phyloP scores from a whole-genome alignment of 2,329 filamentous ascomycete species.

The Cryphonectria parasitica region DNA sequence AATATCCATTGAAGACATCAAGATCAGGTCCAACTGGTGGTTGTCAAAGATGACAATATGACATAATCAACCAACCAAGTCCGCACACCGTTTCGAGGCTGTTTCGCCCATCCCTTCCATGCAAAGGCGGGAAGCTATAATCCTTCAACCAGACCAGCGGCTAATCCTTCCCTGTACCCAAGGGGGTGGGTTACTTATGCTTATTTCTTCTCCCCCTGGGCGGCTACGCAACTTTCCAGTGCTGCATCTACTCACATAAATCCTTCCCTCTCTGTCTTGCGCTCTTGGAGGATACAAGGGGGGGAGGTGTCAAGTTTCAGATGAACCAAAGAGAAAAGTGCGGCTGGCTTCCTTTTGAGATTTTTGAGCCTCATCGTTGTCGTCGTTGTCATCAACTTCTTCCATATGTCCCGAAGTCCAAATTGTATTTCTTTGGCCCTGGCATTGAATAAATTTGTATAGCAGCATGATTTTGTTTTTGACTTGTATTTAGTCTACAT shows the following conservation, averaged over 20 bases:
- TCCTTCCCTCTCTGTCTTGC: neutral
- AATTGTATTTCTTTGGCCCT: neutral
- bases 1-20: neutral
- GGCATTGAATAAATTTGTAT: too few species aligned
- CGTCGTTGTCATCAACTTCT: neutral
- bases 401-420: neutral
- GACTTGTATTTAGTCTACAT: neutral
- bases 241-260: neutral
- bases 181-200: neutral
- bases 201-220: neutral
- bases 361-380: neutral
- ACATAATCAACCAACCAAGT: neutral
- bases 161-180: neutral
- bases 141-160: neutral
- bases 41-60: neutral
- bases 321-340: neutral
- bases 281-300: neutral
- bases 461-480: neutral
- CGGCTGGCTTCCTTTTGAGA: neutral
- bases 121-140: neutral
- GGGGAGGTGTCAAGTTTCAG: constrained; percentile 1
- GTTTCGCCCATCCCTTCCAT: neutral
- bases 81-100: neutral
- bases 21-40: neutral
- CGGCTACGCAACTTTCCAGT: neutral